phyloP scores from a whole-genome alignment of 805 yeast species.

The Metschnikowia dekortorum region DNA sequence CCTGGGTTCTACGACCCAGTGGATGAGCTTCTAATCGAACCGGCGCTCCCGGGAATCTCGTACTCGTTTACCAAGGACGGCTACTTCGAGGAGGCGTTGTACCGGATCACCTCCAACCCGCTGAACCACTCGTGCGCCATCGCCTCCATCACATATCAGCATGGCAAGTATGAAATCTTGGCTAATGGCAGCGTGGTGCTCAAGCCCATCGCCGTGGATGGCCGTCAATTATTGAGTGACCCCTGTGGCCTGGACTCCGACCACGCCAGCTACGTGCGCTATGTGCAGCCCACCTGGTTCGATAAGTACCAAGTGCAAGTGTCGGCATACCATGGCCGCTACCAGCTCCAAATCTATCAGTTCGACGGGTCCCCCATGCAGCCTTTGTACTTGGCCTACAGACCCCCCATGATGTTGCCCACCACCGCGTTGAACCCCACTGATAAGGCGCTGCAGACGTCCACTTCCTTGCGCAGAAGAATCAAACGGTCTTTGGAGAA shows the following conservation, averaged over 20 bases:
- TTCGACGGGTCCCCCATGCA: constrained; percentile 77
- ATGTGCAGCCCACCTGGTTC: constrained; percentile 61
- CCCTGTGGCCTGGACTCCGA: constrained; percentile 57
- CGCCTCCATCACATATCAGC: constrained; percentile 83
- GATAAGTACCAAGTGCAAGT: constrained; percentile 54
- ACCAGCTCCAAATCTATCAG: constrained; percentile 66
- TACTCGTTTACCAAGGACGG: constrained; percentile 94
- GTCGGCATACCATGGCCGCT: constrained; percentile 81
- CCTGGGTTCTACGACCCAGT: constrained; percentile 95
- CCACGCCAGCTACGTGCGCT: constrained; percentile 62
- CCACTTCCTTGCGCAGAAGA: constrained; percentile 33
- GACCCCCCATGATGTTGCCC: constrained; percentile 95
- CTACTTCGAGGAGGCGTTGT: constrained; percentile 81
- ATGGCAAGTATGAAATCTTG: constrained; percentile 68
- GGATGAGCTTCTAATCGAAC: constrained; percentile 90
- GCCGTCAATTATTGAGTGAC: constrained; percentile 82
- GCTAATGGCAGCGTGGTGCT: constrained; percentile 65
- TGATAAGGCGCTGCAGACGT: constrained; percentile 34
- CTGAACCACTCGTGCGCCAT: constrained; percentile 74
- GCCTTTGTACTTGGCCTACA: constrained; percentile 87
- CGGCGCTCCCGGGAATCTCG: constrained; percentile 91
- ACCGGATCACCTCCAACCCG: constrained; percentile 71
- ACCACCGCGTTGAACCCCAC: constrained; percentile 90
- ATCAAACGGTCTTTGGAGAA: constrained; percentile 77
- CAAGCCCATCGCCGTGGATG: constrained; percentile 80